Evolutionary conservation across 1,139 yeast genomes (phyloP).

Genomic region (Diutina sp.): DNA sequence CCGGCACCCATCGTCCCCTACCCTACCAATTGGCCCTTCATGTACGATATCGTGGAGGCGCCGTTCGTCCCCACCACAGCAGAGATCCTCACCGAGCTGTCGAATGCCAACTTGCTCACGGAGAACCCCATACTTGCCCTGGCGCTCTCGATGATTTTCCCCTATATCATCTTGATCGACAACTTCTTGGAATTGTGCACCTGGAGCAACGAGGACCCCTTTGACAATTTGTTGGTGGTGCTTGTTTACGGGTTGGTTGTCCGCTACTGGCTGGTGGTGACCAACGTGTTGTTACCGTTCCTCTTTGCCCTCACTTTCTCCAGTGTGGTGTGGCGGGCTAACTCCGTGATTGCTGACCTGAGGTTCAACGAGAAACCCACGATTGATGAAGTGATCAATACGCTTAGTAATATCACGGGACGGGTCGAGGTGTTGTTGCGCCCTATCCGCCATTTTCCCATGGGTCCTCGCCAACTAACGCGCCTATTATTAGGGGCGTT

Average conservation of each 20-base stretch:
- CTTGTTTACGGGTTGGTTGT: slow-evolving; percentile 26
- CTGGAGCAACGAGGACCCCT: slow-evolving; percentile 45
- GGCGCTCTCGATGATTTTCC: slow-evolving; percentile 35
- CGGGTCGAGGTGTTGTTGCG: slow-evolving; percentile 31
- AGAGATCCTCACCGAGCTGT: slow-evolving; percentile 14
- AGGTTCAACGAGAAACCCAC: slow-evolving; percentile 36
- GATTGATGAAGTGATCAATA: slow-evolving; percentile 40
- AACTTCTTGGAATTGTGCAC: slow-evolving; percentile 31
- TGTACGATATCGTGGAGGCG: slow-evolving; percentile 11
- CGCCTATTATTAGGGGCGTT: slow-evolving; percentile 19
- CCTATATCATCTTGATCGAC: slow-evolving; percentile 33
- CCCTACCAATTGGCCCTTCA: background rate
- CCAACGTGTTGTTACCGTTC: slow-evolving; percentile 25
- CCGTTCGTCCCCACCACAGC: slow-evolving; percentile 26
- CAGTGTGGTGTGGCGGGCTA: slow-evolving; percentile 32
- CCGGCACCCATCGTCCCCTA: no score
- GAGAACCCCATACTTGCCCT: slow-evolving; percentile 36
- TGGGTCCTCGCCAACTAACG: slow-evolving; percentile 11
- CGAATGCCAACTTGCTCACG: slow-evolving; percentile 18
- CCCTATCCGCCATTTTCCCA: slow-evolving; percentile 14
- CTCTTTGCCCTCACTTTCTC: slow-evolving; percentile 22
- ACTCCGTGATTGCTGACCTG: slow-evolving; percentile 29
- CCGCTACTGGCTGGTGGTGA: slow-evolving; percentile 30
- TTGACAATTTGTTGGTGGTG: slow-evolving; percentile 32
- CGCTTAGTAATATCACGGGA: slow-evolving; percentile 35